Percentiles rank a stretch among this genome's conserved stretches.
phyloP scores from a whole-genome alignment of 2,329 filamentous ascomycete species.

The Colletotrichum tropicale region DNA sequence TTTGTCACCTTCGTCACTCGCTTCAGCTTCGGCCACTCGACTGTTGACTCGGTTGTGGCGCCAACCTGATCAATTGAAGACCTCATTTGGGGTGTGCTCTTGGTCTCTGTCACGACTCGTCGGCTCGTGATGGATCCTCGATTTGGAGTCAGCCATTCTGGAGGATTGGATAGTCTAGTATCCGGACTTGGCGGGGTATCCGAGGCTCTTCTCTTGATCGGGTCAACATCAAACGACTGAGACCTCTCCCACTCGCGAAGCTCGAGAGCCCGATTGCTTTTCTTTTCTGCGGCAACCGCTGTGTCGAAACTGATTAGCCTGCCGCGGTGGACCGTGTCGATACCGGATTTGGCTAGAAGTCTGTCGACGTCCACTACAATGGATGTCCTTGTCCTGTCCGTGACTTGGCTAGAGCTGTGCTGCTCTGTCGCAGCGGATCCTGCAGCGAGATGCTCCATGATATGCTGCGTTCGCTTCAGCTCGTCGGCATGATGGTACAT shows the following conservation, averaged over 20 bases:
- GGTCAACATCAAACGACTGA: slow-evolving; percentile 2
- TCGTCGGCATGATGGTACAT: slow-evolving; percentile 37
- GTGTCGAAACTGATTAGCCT: neutral
- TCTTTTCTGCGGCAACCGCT: neutral
- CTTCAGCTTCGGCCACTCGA: slow-evolving; percentile 17
- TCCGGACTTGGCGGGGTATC: neutral
- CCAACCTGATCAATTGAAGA: neutral
- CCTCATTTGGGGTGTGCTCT: neutral
- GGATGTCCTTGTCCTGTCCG: too few relatives aligned
- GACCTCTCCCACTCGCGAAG: neutral
- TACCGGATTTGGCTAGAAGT: neutral
- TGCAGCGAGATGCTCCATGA: slow-evolving; percentile 36
- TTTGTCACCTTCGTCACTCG: slow-evolving; percentile 7
- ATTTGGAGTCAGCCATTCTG: neutral
- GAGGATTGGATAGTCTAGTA: neutral
- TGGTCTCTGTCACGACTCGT: neutral
- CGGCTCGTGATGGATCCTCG: neutral
- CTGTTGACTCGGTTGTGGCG: neutral
- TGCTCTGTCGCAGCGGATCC: slow-evolving; percentile 3
- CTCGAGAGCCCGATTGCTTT: neutral
- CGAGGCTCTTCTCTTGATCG: slow-evolving; percentile 1
- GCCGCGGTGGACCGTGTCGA: neutral
- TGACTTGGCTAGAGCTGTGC: neutral
- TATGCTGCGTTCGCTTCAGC: slow-evolving; percentile 36
- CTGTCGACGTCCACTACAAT: neutral